Percentiles rank a stretch among this genome's conserved stretches.
Evolutionary conservation across 2,329 filamentous ascomycete species (phyloP).

Genomic region (Parascedosporium putredinis): DNA sequence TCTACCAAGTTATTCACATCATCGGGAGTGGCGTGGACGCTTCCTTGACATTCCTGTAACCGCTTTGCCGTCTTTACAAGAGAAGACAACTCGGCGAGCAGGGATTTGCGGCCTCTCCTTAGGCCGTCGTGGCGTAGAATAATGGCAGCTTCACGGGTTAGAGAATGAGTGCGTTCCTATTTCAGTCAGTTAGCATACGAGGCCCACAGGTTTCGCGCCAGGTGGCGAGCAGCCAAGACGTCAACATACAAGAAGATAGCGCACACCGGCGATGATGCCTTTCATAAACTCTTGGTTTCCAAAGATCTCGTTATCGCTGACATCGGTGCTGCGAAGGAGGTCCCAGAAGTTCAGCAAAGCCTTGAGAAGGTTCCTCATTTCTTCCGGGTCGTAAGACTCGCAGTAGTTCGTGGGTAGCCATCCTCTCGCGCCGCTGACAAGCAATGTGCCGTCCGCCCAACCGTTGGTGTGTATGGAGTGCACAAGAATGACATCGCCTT

Average conservation of each 20-base stretch:
- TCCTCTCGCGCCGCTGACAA: constrained; percentile 76
- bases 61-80: constrained; percentile 83
- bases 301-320: constrained; percentile 68
- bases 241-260: constrained; percentile 69
- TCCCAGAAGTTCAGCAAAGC: constrained; percentile 91
- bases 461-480: constrained; percentile 97
- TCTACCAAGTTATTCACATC: constrained; percentile 71
- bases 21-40: constrained; percentile 34
- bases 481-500: constrained; percentile 86
- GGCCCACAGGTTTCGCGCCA: too few species aligned
- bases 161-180: constrained; percentile 78
- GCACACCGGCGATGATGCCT: constrained; percentile 85
- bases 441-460: constrained; percentile 90
- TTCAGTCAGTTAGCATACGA: background rate
- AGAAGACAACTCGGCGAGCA: constrained; percentile 80
- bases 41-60: constrained; percentile 62
- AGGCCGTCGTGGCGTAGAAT: constrained; percentile 68
- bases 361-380: constrained; percentile 75
- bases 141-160: constrained; percentile 69
- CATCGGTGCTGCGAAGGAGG: constrained; percentile 65
- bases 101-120: constrained; percentile 70
- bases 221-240: background rate
- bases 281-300: constrained; percentile 89
- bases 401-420: constrained; percentile 99
- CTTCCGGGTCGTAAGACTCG: constrained; percentile 81